A percentile compares a stretch with the other conserved stretches of the same genome.
phyloP scores from a whole-genome alignment of 2,329 filamentous ascomycete species.

The Bipolaris oryzae region DNA sequence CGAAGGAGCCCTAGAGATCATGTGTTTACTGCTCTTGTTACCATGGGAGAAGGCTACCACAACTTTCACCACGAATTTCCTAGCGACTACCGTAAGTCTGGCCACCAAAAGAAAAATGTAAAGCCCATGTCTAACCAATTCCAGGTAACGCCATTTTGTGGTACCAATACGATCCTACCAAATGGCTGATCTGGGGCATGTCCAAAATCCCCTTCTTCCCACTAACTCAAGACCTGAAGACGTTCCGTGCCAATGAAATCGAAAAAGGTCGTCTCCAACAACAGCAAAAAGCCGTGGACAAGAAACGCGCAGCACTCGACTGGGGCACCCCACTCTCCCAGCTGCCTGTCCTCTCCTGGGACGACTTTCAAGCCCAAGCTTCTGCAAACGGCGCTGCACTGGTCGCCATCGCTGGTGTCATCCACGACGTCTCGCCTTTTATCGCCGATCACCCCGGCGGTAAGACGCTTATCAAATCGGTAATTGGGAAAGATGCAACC shows the following conservation, averaged over 20 bases:
- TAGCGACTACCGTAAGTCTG: constrained; percentile 35
- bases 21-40: constrained; percentile 47
- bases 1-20: constrained; percentile 47
- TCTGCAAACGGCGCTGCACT: constrained; percentile 40
- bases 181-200: constrained; percentile 48
- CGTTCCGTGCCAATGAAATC: constrained; percentile 44
- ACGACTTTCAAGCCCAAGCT: constrained; percentile 43
- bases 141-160: constrained; percentile 47
- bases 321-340: constrained; percentile 48
- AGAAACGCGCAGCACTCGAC: constrained; percentile 43
- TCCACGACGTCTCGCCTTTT: constrained; percentile 48
- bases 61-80: constrained; percentile 53
- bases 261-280: constrained; percentile 51
- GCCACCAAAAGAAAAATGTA: neutral
- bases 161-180: constrained; percentile 51
- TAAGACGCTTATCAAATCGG: constrained; percentile 43
- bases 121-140: neutral
- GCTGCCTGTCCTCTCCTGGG: constrained; percentile 49
- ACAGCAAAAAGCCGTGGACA: constrained; percentile 49
- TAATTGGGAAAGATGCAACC: constrained; percentile 49
- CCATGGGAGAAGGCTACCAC: constrained; percentile 51
- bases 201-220: constrained; percentile 39
- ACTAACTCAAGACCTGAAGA: constrained; percentile 47
- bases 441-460: constrained; percentile 48
- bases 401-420: constrained; percentile 46